Conservation (phyloP, 371 early-diverging fungal genomes). For the Ordospora pajunii region DNA sequence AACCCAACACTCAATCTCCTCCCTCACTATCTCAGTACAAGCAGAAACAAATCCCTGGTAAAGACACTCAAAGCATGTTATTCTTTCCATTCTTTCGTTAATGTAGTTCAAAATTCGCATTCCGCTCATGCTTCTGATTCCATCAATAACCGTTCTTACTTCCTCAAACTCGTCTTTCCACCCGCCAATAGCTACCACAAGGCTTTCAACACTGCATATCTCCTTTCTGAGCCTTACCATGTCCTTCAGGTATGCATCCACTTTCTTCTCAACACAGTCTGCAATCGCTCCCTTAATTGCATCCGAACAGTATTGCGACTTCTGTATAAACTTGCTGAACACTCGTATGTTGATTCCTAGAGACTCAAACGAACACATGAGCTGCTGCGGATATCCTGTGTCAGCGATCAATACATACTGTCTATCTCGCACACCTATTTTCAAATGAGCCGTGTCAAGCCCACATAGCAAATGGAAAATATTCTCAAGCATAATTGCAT, state of each 20-base stretch:
- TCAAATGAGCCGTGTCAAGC: neutral
- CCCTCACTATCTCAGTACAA: neutral
- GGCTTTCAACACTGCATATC: neutral
- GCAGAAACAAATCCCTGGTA: neutral
- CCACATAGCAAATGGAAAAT: conserved; percentile 21
- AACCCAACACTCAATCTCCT: conserved; percentile 6
- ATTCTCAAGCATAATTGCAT: conserved; percentile 13
- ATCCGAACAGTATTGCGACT: neutral
- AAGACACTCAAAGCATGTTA: neutral
- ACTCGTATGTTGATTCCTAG: conserved; percentile 16
- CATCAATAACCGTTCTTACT: conserved; percentile 4
- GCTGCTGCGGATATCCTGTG: conserved; percentile 1
- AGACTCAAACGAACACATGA: conserved; percentile 3
- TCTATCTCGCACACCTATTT: conserved; percentile 11
- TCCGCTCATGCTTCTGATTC: neutral
- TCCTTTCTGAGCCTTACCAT: neutral
- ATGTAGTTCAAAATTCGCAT: conserved; percentile 2
- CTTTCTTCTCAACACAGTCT: neutral
- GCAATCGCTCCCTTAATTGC: neutral
- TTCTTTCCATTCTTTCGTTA: neutral
- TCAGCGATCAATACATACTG: neutral
- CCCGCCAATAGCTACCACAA: neutral
- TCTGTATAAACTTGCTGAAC: conserved; percentile 10
- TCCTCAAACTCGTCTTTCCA: neutral
- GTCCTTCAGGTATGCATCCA: neutral